Evolutionary conservation across 495 filamentous ascomycete species (phyloP).

Genomic region (Pseudotulostoma volvatum): DNA sequence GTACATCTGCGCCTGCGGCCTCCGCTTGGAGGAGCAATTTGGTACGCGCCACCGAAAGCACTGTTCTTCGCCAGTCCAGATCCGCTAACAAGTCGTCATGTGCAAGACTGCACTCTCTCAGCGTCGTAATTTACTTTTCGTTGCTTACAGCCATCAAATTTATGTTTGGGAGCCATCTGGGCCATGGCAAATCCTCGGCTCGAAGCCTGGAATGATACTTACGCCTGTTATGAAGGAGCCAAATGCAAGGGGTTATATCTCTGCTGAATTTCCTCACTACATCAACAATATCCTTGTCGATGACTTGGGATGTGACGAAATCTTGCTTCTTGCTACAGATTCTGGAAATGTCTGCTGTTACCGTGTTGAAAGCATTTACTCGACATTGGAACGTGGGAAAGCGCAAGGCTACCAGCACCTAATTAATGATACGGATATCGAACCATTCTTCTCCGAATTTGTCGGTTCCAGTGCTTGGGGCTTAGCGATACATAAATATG

Average conservation of each 20-base stretch:
- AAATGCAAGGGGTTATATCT: constrained; percentile 37
- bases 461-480: constrained; percentile 79
- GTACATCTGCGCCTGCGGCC: constrained; percentile 14
- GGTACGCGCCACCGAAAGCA: constrained; percentile 18
- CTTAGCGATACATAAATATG: constrained; percentile 63
- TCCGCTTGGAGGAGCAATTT: constrained; percentile 36
- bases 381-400: constrained; percentile 22
- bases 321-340: constrained; percentile 60
- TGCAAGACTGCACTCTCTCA: constrained; percentile 38
- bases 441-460: constrained; percentile 55
- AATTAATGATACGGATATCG: constrained; percentile 16
- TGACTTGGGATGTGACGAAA: constrained; percentile 64
- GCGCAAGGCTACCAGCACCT: constrained; percentile 12
- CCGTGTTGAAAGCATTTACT: constrained; percentile 42
- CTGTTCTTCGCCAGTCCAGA: not conserved
- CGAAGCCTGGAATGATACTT: constrained; percentile 47
- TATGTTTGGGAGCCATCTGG: constrained; percentile 58
- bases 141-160: constrained; percentile 54
- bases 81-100: not conserved
- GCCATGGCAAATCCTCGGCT: constrained; percentile 44
- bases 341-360: constrained; percentile 83
- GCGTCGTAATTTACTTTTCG: constrained; percentile 53
- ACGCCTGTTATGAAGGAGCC: constrained; percentile 37
- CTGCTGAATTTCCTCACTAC: constrained; percentile 41
- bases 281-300: constrained; percentile 70